Conservation (phyloP, 129 eudicot species). For the Pulicaria dysenterica region DNA sequence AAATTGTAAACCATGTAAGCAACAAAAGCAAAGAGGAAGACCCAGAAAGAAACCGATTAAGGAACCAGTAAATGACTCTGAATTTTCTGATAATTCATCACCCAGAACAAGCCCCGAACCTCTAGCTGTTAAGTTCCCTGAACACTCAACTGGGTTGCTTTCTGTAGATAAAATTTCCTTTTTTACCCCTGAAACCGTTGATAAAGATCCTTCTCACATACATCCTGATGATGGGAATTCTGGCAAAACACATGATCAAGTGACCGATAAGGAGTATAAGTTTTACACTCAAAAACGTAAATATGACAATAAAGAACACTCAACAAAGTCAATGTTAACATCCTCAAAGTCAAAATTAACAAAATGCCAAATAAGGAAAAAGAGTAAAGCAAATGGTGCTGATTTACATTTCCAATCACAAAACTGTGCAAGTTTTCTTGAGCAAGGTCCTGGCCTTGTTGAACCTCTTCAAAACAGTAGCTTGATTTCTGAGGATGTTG, state of each 20-base stretch:
- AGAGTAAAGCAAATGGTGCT: conserved; percentile 15
- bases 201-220: too few species aligned
- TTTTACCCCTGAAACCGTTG: conserved; percentile 15
- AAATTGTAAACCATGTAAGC: not conserved
- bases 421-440: conserved; percentile 20
- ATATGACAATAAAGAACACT: not conserved
- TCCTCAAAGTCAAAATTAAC: conserved; percentile 16
- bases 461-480: conserved; percentile 30
- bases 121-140: conserved; percentile 37
- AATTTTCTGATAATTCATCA: conserved; percentile 25
- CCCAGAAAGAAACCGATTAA: conserved; percentile 52
- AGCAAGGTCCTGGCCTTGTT: conserved; percentile 23
- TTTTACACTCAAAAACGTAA: not conserved
- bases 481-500: conserved; percentile 45
- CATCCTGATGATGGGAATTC: too few species aligned
- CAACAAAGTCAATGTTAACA: conserved; percentile 7
- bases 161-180: conserved; percentile 13
- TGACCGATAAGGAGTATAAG: not conserved
- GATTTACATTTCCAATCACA: conserved; percentile 13
- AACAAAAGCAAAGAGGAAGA: conserved; percentile 63
- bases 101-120: conserved; percentile 32
- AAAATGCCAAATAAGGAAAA: conserved; percentile 1
- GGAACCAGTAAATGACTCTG: conserved; percentile 2
- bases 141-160: conserved; percentile 8
- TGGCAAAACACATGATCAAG: not conserved